These are phyloP conservation scores for Neoboletus magnificus DNA, from an alignment of 768 basidiomycete genomes.

Conservation along the genomic window DNA sequence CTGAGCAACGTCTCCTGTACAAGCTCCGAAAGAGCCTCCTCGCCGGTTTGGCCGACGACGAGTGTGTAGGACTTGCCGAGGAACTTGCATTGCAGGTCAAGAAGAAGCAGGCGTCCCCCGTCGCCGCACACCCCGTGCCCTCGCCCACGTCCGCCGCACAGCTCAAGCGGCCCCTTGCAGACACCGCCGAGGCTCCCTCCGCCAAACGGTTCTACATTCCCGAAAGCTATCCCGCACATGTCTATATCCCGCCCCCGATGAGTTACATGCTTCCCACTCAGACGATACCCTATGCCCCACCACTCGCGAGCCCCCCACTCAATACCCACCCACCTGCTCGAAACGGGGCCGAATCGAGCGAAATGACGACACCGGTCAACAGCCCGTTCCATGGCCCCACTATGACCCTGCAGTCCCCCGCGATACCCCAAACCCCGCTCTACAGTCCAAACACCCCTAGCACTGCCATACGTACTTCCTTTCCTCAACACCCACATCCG, in stretches of 20 bases:
- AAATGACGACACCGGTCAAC: constrained; percentile 10
- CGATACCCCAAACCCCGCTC: constrained; percentile 15
- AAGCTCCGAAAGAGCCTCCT: constrained; percentile 57
- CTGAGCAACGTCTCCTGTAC: constrained; percentile 62
- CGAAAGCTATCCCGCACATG: constrained; percentile 26
- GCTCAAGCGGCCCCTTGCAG: constrained; percentile 28
- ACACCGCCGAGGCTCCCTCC: constrained; percentile 22
- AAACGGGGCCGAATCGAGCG: constrained; percentile 13
- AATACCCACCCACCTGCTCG: constrained; percentile 9
- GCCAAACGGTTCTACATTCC: constrained; percentile 29
- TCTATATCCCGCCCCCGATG: constrained; percentile 28
- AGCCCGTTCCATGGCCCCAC: constrained; percentile 15
- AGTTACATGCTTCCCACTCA: constrained; percentile 29
- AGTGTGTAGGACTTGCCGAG: constrained; percentile 54
- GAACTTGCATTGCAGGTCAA: constrained; percentile 50
- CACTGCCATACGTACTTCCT: constrained; percentile 26
- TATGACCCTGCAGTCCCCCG: constrained; percentile 20
- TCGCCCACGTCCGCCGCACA: constrained; percentile 12
- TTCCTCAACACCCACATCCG: constrained; percentile 56
- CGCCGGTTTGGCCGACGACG: constrained; percentile 52
- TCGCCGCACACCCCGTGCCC: neutral
- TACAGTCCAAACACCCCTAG: constrained; percentile 23
- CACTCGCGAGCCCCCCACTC: constrained; percentile 20
- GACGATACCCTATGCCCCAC: constrained; percentile 25
- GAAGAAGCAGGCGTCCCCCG: constrained; percentile 12